Evolutionary conservation across 352 stramenopile species (phyloP).

Genomic region (Phytophthora sansomeana): DNA sequence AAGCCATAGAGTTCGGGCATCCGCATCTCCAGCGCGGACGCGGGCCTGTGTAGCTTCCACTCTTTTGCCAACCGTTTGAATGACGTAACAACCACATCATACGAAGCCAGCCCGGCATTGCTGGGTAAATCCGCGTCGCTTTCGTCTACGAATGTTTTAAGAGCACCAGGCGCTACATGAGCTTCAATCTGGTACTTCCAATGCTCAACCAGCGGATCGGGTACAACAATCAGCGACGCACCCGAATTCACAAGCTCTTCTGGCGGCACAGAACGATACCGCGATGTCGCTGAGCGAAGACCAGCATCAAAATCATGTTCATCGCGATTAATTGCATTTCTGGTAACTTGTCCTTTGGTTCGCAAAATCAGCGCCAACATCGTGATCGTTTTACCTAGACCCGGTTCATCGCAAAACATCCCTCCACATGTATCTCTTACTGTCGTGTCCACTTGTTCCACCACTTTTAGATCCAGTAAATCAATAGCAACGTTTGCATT

Average conservation of each 20-base stretch:
- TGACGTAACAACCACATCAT: conserved; percentile 82
- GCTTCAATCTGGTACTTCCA: conserved; percentile 81
- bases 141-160: conserved; percentile 59
- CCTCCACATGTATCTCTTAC: conserved; percentile 67
- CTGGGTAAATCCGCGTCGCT: conserved; percentile 48
- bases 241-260: conserved; percentile 56
- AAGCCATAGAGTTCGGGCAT: conserved; percentile 78
- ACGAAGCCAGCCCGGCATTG: conserved; percentile 53
- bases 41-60: conserved; percentile 71
- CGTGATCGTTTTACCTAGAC: conserved; percentile 88
- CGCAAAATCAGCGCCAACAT: conserved; percentile 84
- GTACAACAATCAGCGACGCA: conserved; percentile 76
- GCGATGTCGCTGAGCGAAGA: conserved; percentile 50
- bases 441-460: conserved; percentile 25
- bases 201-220: conserved; percentile 77
- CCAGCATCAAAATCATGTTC: conserved; percentile 7
- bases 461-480: conserved; percentile 61
- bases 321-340: conserved; percentile 10
- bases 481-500: conserved; percentile 46
- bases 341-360: conserved; percentile 68
- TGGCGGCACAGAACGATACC: conserved; percentile 54
- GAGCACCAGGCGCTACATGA: conserved; percentile 45
- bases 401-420: conserved; percentile 87
- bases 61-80: conserved; percentile 68
- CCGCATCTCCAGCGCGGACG: conserved; percentile 64